Conservation (phyloP, 352 stramenopile genomes). For the Globisporangium nagaii region DNA sequence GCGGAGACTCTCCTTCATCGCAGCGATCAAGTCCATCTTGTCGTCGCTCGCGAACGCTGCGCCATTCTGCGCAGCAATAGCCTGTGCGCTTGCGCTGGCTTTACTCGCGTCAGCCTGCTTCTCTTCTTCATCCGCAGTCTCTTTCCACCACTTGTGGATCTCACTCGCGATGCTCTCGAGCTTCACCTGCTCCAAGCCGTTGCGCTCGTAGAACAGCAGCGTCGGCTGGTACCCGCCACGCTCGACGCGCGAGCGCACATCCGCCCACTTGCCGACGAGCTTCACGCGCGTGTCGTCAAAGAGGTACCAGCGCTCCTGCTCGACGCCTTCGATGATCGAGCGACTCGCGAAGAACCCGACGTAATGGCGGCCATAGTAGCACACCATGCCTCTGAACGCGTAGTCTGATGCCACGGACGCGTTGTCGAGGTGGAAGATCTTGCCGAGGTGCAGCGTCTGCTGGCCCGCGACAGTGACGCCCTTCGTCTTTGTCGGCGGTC, state of each 20-base stretch:
- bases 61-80: too few species aligned
- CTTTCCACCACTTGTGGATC: slow-evolving; percentile 78
- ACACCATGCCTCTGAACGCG: slow-evolving; percentile 75
- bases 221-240: slow-evolving; percentile 78
- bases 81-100: too few species aligned
- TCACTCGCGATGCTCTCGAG: slow-evolving; percentile 58
- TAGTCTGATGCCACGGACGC: slow-evolving; percentile 37
- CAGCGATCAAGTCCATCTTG: slow-evolving; percentile 6
- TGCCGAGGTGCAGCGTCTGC: slow-evolving; percentile 55
- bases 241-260: slow-evolving; percentile 69
- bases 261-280: slow-evolving; percentile 62
- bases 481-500: neutral
- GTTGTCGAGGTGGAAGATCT: slow-evolving; percentile 63
- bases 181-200: slow-evolving; percentile 49
- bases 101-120: slow-evolving; percentile 4
- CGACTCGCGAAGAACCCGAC: slow-evolving; percentile 82
- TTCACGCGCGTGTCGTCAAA: slow-evolving; percentile 85
- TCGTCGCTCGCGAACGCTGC: slow-evolving; percentile 10
- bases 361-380: slow-evolving; percentile 83
- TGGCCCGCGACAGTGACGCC: slow-evolving; percentile 8
- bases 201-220: slow-evolving; percentile 79
- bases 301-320: slow-evolving; percentile 63
- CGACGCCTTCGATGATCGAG: slow-evolving; percentile 43
- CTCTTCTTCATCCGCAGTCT: slow-evolving; percentile 26
- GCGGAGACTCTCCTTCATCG: slow-evolving; percentile 8